Base-by-base conservation (phyloP, 129 eudicot species). In the Lonicera japonica region DNA sequence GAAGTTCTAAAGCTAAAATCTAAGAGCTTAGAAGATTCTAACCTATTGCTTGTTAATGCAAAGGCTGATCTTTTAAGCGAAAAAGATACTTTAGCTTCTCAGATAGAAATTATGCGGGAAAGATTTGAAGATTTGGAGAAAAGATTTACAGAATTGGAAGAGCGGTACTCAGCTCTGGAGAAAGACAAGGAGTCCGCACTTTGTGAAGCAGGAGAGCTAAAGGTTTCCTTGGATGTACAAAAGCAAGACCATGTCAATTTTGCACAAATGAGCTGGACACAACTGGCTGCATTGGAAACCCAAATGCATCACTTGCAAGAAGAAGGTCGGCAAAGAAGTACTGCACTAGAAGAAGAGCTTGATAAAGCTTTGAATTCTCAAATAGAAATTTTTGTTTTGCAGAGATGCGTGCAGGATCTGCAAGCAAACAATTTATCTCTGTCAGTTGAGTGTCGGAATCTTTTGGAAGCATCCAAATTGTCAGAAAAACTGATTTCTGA, bases 11-110 rank as follows among this genome's bases (percentile, higher is more conserved):
- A 77, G 85, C 74, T 60, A 48, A 85, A 82, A 70, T 77, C 88
- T 5, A 73, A 72, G 69, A 70, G 64, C 72, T 72, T 85, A 54
- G 99, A 94, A 81, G 85, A 84, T 66, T 91, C 95, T 17, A 75
- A 79, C 63, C 78, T 73, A 75, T 58, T 91, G 67, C 95, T 84
- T 43, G 66, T 67, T 18, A 73, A 81, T 75, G 85, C 85, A 79
- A 94, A 85, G 62, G 75, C 92, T 25, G 75, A 64, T 60, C 78
- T 88, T 40, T 60, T 76, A 12, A 63, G 77, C 70, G 96, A 88
- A 69, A 94, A 83, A 56, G 83, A 79, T 64, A 69, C 61, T 58
- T 60, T 94, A 21, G 48, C 64, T 60, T 69, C 80, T 12, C 77
- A 88, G 68, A 68, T 88, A 59, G 89, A 81, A 73, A 64, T 64